Evolutionary conservation across 352 stramenopile genomes (phyloP).

Genomic region (Blastocystis sp.): DNA sequence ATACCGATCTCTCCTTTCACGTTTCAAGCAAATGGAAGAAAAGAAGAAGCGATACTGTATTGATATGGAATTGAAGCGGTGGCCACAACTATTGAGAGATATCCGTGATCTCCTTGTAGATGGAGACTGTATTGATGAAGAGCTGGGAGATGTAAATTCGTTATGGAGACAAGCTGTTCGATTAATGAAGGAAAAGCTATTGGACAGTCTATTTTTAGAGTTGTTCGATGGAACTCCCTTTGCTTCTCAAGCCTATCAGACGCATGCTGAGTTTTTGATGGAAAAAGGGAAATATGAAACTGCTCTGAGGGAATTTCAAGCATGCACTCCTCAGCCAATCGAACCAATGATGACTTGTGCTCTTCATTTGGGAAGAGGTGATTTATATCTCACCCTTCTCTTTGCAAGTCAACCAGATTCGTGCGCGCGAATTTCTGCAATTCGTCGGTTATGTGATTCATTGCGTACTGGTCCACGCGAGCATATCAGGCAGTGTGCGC

Average conservation of each 20-base stretch:
- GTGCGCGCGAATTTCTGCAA: neutral
- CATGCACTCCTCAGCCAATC: neutral
- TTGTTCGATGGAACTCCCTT: neutral
- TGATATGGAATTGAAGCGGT: conserved; percentile 20
- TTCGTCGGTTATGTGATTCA: neutral
- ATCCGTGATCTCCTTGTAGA: neutral
- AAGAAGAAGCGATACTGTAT: neutral
- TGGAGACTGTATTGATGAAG: neutral
- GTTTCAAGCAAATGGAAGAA: neutral
- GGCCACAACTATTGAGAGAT: neutral
- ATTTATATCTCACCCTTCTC: neutral
- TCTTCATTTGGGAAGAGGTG: neutral
- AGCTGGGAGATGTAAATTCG: neutral
- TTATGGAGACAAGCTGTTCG: neutral
- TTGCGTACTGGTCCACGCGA: neutral
- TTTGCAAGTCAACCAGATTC: neutral
- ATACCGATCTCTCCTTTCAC: conserved; percentile 1
- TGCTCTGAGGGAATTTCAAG: neutral
- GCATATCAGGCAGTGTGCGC: neutral
- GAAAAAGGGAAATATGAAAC: neutral
- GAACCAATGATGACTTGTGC: neutral
- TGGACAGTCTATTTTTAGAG: neutral
- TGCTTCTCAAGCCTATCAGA: neutral
- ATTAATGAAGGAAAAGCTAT: neutral
- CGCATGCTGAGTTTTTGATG: neutral